Conservation (phyloP, 805 yeast genomes). For the Sugiyamaella floridensis region DNA sequence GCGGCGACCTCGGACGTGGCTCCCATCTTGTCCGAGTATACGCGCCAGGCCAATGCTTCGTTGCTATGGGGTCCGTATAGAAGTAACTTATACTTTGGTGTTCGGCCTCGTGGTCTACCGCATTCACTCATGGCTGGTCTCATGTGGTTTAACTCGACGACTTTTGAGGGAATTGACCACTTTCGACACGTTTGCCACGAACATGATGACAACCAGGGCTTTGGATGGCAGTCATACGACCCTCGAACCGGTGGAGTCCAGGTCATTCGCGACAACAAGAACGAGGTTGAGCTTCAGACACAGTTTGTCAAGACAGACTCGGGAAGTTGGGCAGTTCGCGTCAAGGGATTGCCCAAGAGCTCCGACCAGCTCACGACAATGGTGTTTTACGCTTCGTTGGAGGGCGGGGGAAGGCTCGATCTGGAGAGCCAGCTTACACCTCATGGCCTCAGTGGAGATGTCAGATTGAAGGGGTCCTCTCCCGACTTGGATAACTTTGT, state of each 20-base stretch:
- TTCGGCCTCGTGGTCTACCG: constrained; percentile 69
- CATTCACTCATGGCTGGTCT: constrained; percentile 68
- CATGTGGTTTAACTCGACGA: constrained; percentile 77
- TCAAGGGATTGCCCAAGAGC: constrained; percentile 58
- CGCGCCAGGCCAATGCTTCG: constrained; percentile 40
- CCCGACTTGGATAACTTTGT: constrained; percentile 62
- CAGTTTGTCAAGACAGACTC: constrained; percentile 71
- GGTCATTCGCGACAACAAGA: constrained; percentile 57
- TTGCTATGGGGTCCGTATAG: constrained; percentile 91
- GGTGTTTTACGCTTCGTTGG: constrained; percentile 73
- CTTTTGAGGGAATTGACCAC: constrained; percentile 44
- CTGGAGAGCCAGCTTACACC: constrained; percentile 23
- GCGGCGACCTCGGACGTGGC: neutral
- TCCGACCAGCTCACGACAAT: constrained; percentile 45
- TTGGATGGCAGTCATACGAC: constrained; percentile 84
- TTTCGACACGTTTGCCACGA: constrained; percentile 74
- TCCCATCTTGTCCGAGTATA: constrained; percentile 22
- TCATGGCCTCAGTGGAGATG: constrained; percentile 26
- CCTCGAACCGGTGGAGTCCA: constrained; percentile 84
- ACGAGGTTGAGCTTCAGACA: constrained; percentile 55
- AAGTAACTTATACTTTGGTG: constrained; percentile 77
- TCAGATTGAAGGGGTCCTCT: constrained; percentile 46
- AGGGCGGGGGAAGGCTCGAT: constrained; percentile 42
- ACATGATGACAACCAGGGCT: constrained; percentile 59
- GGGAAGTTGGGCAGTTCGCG: constrained; percentile 69